These are phyloP conservation scores for Hemisphaericaspora xylanilytica DNA, from an alignment of 1,139 yeast genomes.

Conservation along the genomic window DNA sequence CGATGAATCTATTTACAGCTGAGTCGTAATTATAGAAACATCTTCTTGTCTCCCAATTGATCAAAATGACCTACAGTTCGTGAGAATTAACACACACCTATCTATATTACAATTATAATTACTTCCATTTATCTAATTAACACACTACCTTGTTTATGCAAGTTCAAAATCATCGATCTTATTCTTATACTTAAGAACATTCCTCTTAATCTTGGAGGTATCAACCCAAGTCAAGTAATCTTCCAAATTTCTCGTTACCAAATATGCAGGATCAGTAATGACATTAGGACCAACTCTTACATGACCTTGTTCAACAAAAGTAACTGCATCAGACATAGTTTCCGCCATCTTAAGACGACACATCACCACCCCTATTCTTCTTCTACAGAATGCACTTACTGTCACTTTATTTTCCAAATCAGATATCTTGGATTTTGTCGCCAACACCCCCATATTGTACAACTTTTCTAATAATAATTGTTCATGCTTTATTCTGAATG, in stretches of 20 bases:
- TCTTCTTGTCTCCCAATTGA: no score
- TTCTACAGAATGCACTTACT: slow-evolving; percentile 87
- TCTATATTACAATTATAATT: not conserved
- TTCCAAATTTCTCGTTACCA: slow-evolving; percentile 89
- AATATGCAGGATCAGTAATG: slow-evolving; percentile 91
- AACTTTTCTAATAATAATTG: slow-evolving; percentile 81
- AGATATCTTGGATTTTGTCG: slow-evolving; percentile 85
- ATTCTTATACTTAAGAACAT: slow-evolving; percentile 85
- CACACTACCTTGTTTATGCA: slow-evolving; percentile 28
- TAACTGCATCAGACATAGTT: slow-evolving; percentile 82
- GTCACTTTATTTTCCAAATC: slow-evolving; percentile 89
- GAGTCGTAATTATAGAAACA: no score
- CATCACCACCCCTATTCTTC: slow-evolving; percentile 94
- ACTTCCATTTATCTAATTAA: not conserved
- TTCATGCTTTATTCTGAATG: slow-evolving; percentile 83
- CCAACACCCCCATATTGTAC: slow-evolving; percentile 80
- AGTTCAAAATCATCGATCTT: slow-evolving; percentile 76
- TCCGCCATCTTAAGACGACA: slow-evolving; percentile 94
- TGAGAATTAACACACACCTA: no score
- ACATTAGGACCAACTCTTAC: slow-evolving; percentile 96
- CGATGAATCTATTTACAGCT: no score
- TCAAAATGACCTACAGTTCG: no score
- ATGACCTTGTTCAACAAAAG: slow-evolving; percentile 94
- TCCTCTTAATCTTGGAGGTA: slow-evolving; percentile 85
- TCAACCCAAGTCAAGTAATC: slow-evolving; percentile 98